Evolutionary conservation across 2,329 filamentous ascomycete genomes (phyloP).

Genomic region (Taxawa tesnikishii): DNA sequence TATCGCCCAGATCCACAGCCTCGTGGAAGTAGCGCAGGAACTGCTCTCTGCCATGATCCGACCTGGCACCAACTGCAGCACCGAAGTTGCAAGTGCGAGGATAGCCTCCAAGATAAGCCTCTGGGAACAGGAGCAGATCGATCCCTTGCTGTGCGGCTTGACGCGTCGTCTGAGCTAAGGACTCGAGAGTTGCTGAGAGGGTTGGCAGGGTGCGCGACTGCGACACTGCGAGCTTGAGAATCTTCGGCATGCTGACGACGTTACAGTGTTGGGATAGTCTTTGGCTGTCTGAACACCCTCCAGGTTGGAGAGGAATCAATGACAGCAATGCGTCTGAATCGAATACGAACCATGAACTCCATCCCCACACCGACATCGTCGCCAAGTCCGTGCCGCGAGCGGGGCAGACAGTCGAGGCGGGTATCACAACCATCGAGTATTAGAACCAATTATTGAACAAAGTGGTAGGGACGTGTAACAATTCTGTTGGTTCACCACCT

Average conservation of each 20-base stretch:
- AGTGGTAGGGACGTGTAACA: too few species aligned
- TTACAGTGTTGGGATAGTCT: too few species aligned
- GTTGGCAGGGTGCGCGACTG: conserved; percentile 35
- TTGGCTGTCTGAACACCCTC: too few species aligned
- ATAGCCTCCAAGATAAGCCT: conserved; percentile 87
- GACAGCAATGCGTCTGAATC: too few species aligned
- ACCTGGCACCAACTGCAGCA: conserved; percentile 57
- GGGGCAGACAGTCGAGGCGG: too few species aligned
- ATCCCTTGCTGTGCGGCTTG: conserved; percentile 48
- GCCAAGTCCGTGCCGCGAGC: too few species aligned
- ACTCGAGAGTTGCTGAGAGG: conserved; percentile 48
- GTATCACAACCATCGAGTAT: too few species aligned
- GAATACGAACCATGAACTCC: too few species aligned
- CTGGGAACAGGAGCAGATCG: conserved; percentile 74
- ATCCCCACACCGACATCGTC: too few species aligned
- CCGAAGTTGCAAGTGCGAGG: conserved; percentile 73
- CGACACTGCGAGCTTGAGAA: conserved; percentile 35
- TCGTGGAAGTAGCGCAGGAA: conserved; percentile 68
- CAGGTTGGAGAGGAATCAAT: too few species aligned
- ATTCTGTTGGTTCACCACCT: too few species aligned
- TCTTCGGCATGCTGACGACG: conserved; percentile 24
- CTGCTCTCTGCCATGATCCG: conserved; percentile 61
- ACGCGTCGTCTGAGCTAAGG: conserved; percentile 51
- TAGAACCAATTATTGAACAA: too few species aligned
- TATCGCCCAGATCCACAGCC: conserved; percentile 77